Evolutionary conservation across 129 eudicot genomes (phyloP).

Genomic region (Centella asiatica): DNA sequence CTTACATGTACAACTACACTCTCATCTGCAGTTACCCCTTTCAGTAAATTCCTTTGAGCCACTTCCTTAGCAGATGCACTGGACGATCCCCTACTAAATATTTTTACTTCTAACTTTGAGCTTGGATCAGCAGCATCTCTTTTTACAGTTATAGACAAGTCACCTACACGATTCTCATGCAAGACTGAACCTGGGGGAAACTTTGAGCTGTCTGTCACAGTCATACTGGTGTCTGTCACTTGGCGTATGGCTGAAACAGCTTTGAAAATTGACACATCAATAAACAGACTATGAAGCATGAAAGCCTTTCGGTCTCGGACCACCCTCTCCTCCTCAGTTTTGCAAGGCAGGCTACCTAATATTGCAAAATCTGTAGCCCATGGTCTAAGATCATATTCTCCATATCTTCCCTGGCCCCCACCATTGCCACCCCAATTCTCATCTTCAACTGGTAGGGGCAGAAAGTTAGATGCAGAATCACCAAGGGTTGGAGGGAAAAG

Average conservation of each 20-base stretch:
- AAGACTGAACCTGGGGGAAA: slow-evolving; percentile 42
- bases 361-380: slow-evolving; percentile 99
- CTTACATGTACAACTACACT: slow-evolving; percentile 93
- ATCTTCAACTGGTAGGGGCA: slow-evolving; percentile 76
- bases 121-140: slow-evolving; percentile 76
- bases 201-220: slow-evolving; percentile 7
- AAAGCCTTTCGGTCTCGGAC: slow-evolving; percentile 90
- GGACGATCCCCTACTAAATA: slow-evolving; percentile 32
- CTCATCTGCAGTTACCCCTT: slow-evolving; percentile 96
- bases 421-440: slow-evolving; percentile 95
- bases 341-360: slow-evolving; percentile 75
- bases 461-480: slow-evolving; percentile 54
- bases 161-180: slow-evolving; percentile 65
- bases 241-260: slow-evolving; percentile 66
- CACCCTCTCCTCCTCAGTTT: slow-evolving; percentile 96
- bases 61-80: slow-evolving; percentile 47
- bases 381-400: slow-evolving; percentile 69
- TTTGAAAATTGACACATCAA: slow-evolving; percentile 76
- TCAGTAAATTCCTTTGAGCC: slow-evolving; percentile 56
- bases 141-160: slow-evolving; percentile 62
- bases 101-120: slow-evolving; percentile 44
- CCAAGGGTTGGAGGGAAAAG: slow-evolving; percentile 70
- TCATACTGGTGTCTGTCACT: slow-evolving; percentile 37
- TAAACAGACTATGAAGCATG: slow-evolving; percentile 85
- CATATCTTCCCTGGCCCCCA: slow-evolving; percentile 88